phyloP scores from a whole-genome alignment of 1,284 basidiomycete species.

The Vanrija sp. region DNA sequence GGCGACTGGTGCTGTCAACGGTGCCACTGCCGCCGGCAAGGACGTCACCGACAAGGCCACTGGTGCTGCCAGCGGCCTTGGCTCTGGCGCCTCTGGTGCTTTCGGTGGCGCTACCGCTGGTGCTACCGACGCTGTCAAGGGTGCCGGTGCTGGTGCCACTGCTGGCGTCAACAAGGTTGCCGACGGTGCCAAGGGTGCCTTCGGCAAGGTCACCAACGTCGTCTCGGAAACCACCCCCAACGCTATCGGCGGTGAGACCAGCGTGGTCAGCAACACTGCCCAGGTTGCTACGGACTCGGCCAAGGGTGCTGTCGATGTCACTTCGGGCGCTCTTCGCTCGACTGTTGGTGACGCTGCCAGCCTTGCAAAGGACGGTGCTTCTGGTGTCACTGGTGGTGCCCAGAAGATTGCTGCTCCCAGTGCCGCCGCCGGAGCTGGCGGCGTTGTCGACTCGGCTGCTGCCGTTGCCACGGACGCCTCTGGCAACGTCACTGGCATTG shows the following conservation, averaged over 20 bases:
- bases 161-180: neutral
- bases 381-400: conserved; percentile 12
- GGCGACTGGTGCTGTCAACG: neutral
- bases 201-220: neutral
- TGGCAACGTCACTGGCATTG: neutral
- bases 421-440: neutral
- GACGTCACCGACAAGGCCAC: conserved; percentile 5
- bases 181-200: neutral
- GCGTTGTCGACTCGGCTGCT: neutral
- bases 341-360: neutral
- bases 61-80: neutral
- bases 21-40: neutral
- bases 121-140: neutral
- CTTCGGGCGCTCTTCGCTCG: neutral
- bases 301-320: neutral
- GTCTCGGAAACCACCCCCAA: neutral
- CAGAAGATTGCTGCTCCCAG: neutral
- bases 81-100: neutral
- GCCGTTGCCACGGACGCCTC: neutral
- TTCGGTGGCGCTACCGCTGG: neutral
- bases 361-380: neutral
- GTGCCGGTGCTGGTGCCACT: neutral
- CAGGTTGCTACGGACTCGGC: conserved; percentile 2
- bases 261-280: conserved; percentile 1
- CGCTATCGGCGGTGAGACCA: neutral